Conservation (phyloP, 139 green algal genomes). For the Penium margaritaceum region DNA sequence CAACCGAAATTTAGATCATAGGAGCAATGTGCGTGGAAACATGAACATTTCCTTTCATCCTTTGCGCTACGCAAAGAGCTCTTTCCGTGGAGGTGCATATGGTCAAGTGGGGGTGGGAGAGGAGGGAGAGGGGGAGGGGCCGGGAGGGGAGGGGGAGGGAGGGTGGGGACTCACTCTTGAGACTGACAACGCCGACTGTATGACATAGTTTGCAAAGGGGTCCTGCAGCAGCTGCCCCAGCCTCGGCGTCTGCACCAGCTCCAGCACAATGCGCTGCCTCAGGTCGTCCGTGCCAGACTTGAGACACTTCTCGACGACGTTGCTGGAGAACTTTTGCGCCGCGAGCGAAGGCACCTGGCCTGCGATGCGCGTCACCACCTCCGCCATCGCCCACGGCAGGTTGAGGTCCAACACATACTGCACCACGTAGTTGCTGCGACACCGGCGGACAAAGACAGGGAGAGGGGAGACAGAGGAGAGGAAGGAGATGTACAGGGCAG, state of each 20-base stretch:
- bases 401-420: slow-evolving; percentile 96
- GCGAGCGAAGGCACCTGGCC: slow-evolving; percentile 75
- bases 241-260: slow-evolving; percentile 68
- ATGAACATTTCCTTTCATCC: no score
- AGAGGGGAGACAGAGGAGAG: background rate
- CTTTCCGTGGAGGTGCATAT: no score
- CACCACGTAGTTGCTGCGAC: slow-evolving; percentile 91
- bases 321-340: slow-evolving; percentile 93
- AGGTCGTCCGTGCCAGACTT: slow-evolving; percentile 73
- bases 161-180: slow-evolving; percentile 45
- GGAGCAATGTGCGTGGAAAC: no score
- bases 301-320: slow-evolving; percentile 96
- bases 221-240: slow-evolving; percentile 75
- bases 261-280: slow-evolving; percentile 70
- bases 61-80: no score
- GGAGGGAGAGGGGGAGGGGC: no score
- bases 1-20: no score
- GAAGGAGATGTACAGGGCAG: no score
- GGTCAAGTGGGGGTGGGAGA: no score
- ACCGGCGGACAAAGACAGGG: background rate
- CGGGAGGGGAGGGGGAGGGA: no score
- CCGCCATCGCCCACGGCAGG: slow-evolving; percentile 60
- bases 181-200: slow-evolving; percentile 59
- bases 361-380: slow-evolving; percentile 71
- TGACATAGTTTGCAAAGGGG: slow-evolving; percentile 88